Base-by-base conservation (phyloP, 768 basidiomycete species). In the Coprinellus micaceus region DNA sequence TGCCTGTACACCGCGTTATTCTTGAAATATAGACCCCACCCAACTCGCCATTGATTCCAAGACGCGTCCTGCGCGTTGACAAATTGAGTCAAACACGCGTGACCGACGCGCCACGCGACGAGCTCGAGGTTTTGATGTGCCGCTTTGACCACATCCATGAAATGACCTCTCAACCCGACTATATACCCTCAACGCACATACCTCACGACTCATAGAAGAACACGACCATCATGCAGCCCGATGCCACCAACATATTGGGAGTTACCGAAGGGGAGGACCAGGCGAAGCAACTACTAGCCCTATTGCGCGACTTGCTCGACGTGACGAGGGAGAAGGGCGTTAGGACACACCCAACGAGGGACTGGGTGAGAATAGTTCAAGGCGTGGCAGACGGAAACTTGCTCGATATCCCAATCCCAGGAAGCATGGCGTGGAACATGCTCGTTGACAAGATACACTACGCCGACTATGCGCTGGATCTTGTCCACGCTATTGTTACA, bases 381-480 rank as follows among this genome's bases (percentile, higher is more conserved):
- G 79, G 75, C 0, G 69, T 86, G 22, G 74, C 82, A 1, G 81
- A 84, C 44, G 74, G 80, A 56, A 76, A 82, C 60, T 74, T 84
- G 40, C 28, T 26, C 13, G 71, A 71, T 4, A 65, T 89, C 64
- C 83, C 84, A n/a, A 69, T 77, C 10, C 77, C 82, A n/a, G 72
- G 71, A 22, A 66, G 71, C 29, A 71, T 78, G 24, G 67, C 74
- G 2, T 88, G 85, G 82, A 71, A 70, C 40, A 74, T 77, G 11
- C 74, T 82, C 61, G 76, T 82, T 61, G 84, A 86, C 63, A 83
- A 81, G 60, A 72, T 83, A 54, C 75, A 72, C 53, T 71, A 87
- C 60, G 78, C 79, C 3, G 79, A 83, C 40, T 67, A 77, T 12
- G 77, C 81, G 4, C 69, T 88, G 44, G 78, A 83, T 24, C 13